phyloP scores from a whole-genome alignment of 768 basidiomycete genomes.

The Punctularia strigosozonata region DNA sequence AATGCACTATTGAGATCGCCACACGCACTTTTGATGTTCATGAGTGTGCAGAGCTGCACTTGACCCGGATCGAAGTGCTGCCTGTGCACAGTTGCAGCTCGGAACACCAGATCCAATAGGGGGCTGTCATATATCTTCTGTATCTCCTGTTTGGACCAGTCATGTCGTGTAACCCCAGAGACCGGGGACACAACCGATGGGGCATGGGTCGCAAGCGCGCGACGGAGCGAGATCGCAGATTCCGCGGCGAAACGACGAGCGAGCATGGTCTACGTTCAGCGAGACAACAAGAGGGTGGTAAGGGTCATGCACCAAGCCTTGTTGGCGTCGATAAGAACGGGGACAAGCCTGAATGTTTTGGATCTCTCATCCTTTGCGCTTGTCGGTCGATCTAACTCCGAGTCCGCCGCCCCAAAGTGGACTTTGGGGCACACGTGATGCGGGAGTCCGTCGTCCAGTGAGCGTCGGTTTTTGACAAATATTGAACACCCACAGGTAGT shows the following conservation, averaged over 20 bases:
- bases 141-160: slow-evolving; percentile 75
- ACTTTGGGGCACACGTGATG: no score
- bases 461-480: no score
- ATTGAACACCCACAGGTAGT: no score
- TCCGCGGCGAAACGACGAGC: slow-evolving; percentile 10
- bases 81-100: slow-evolving; percentile 75
- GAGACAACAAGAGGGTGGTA: background rate
- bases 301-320: no score
- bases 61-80: slow-evolving; percentile 80
- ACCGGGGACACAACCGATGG: slow-evolving; percentile 9
- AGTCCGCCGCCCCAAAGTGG: no score
- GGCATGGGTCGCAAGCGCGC: slow-evolving; percentile 57
- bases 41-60: slow-evolving; percentile 91
- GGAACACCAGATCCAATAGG: slow-evolving; percentile 80
- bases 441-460: no score
- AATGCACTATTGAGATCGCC: background rate
- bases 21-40: slow-evolving; percentile 93
- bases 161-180: slow-evolving; percentile 30
- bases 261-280: slow-evolving; percentile 24
- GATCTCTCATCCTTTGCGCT: no score
- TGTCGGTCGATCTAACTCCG: no score
- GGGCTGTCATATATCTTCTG: slow-evolving; percentile 79
- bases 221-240: slow-evolving; percentile 17
- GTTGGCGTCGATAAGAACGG: no score
- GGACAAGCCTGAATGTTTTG: no score